These are phyloP conservation scores for Aegilops tauschii DNA, from an alignment of 176 grass and related monocot species.

Conservation along the genomic window DNA sequence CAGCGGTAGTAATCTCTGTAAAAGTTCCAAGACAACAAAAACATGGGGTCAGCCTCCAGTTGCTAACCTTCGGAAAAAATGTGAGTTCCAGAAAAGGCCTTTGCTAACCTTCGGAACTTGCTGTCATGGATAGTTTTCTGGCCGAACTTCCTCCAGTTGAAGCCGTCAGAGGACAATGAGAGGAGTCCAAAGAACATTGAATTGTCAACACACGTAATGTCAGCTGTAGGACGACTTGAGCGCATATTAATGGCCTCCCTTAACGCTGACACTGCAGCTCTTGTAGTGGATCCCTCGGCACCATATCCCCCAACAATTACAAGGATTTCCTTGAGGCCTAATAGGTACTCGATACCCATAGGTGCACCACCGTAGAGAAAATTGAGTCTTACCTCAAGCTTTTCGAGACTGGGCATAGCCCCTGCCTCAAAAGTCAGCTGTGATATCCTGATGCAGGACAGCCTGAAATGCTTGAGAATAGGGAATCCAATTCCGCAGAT, in stretches of 20 bases:
- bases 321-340: background rate
- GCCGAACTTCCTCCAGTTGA: constrained; percentile 30
- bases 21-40: background rate
- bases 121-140: background rate
- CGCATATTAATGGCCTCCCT: background rate
- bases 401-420: background rate
- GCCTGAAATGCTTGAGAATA: background rate
- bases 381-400: background rate
- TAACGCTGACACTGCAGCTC: background rate
- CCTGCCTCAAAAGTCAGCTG: background rate
- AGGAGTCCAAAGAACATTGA: too few species aligned
- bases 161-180: too few species aligned
- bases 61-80: background rate
- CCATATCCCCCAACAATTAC: background rate
- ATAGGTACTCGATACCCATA: background rate
- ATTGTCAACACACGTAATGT: background rate
- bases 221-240: background rate
- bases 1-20: constrained; percentile 81
- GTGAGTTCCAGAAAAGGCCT: background rate
- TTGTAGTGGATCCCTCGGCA: background rate
- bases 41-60: too few species aligned
- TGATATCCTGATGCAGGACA: background rate
- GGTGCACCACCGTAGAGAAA: too few species aligned
- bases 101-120: background rate
- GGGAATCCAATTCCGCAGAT: background rate